These are phyloP conservation scores for Reticulascus tulasneorum DNA, from an alignment of 2,329 filamentous ascomycete genomes.

Conservation along the genomic window DNA sequence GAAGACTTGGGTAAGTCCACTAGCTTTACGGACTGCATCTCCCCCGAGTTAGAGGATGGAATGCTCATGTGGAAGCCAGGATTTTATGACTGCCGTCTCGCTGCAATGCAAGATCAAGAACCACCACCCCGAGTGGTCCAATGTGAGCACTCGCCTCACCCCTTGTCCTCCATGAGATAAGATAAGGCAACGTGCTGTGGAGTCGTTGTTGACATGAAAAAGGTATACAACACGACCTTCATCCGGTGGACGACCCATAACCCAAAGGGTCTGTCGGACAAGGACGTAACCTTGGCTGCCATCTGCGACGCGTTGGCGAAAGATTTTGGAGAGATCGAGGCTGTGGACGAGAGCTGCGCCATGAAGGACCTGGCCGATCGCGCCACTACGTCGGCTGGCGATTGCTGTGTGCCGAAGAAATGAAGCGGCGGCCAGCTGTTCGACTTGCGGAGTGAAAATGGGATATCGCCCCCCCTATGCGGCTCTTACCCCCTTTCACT, in stretches of 20 bases:
- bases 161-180: too few species aligned
- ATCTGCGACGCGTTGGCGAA: conserved; percentile 58
- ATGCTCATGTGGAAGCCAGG: conserved; percentile 36
- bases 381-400: conserved; percentile 41
- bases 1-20: conserved; percentile 56
- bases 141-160: conserved; percentile 48
- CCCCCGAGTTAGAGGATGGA: neutral
- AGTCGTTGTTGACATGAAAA: neutral
- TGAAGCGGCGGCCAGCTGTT: too few species aligned
- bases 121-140: conserved; percentile 75
- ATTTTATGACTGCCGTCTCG: conserved; percentile 72
- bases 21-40: too few species aligned
- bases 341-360: conserved; percentile 26
- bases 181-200: neutral
- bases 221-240: conserved; percentile 65
- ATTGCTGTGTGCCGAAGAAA: conserved; percentile 51
- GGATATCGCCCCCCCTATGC: too few species aligned
- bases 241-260: conserved; percentile 72
- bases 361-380: conserved; percentile 42
- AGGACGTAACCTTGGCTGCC: conserved; percentile 58
- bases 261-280: conserved; percentile 59
- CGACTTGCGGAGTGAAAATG: too few species aligned
- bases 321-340: conserved; percentile 51
- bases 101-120: conserved; percentile 63
- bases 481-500: too few species aligned